A percentile compares a stretch with the other conserved stretches of the same genome.
phyloP scores from a whole-genome alignment of 495 filamentous ascomycete species.

The Massariosphaeria phaeospora region DNA sequence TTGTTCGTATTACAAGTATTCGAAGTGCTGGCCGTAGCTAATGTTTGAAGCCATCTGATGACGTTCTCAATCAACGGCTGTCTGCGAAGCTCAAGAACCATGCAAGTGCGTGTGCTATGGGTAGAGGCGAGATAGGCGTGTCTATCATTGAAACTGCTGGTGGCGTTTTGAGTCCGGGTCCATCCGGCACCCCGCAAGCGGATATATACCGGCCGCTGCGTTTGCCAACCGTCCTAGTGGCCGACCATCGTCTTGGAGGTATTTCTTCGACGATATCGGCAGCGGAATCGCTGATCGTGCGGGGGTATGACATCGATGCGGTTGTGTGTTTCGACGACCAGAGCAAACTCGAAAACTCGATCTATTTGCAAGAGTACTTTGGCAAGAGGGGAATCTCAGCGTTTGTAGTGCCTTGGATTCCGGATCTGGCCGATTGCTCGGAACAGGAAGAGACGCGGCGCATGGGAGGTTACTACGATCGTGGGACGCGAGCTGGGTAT shows the following conservation, averaged over 20 bases:
- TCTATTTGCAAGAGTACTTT: constrained; percentile 62
- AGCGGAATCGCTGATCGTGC: constrained; percentile 64
- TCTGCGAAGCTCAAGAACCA: constrained; percentile 45
- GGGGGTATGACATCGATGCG: constrained; percentile 67
- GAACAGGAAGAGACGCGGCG: constrained; percentile 44
- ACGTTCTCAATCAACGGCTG: constrained; percentile 46
- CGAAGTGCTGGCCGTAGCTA: too few species aligned
- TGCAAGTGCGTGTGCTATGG: constrained; percentile 36
- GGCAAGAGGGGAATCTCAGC: constrained; percentile 44
- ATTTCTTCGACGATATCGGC: constrained; percentile 71
- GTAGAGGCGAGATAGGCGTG: constrained; percentile 29
- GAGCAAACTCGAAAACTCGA: constrained; percentile 60
- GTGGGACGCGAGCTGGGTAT: constrained; percentile 36
- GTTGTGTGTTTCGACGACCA: constrained; percentile 59
- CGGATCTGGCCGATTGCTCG: constrained; percentile 7
- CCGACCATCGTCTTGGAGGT: constrained; percentile 65
- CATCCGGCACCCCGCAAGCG: constrained; percentile 67
- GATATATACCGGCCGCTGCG: constrained; percentile 68
- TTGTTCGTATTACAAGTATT: too few species aligned
- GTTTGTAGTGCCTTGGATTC: constrained; percentile 19
- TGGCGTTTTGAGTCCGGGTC: constrained; percentile 67
- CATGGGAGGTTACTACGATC: constrained; percentile 60
- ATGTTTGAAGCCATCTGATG: constrained; percentile 41
- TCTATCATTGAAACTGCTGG: constrained; percentile 72
- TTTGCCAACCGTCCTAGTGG: constrained; percentile 66